phyloP scores from a whole-genome alignment of 441 rosid genomes.

The Mallotus repandus region DNA sequence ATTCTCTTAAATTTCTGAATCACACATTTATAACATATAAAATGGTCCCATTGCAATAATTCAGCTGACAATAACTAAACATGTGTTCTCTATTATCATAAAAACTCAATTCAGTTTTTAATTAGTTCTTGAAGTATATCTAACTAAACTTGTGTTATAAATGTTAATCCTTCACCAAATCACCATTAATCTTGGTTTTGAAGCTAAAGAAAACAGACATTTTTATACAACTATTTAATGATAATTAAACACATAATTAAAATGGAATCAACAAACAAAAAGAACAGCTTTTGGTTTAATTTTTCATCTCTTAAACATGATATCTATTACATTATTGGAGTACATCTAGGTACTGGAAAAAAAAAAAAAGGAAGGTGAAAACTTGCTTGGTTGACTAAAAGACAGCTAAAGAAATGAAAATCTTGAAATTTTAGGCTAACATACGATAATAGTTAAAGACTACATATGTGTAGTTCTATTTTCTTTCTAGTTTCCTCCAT shows the following conservation, averaged over 20 bases:
- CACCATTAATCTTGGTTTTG: neutral
- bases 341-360: neutral
- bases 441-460: neutral
- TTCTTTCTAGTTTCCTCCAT: slow-evolving; percentile 22
- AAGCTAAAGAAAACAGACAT: neutral
- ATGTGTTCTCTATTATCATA: too few species aligned
- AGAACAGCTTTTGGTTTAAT: too few species aligned
- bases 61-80: too few species aligned
- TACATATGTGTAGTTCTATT: slow-evolving; percentile 13
- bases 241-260: too few species aligned
- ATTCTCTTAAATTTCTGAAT: too few species aligned
- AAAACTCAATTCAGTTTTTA: too few species aligned
- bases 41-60: too few species aligned
- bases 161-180: neutral
- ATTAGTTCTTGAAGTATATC: too few species aligned
- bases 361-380: neutral
- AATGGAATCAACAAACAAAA: too few species aligned
- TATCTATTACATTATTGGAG: neutral
- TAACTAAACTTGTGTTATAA: neutral
- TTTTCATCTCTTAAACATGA: too few species aligned
- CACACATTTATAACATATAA: too few species aligned
- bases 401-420: slow-evolving; percentile 6
- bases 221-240: too few species aligned
- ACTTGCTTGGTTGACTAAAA: neutral
- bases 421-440: neutral